Percentiles rank a stretch among this genome's conserved stretches.
phyloP scores from a whole-genome alignment of 371 early-diverging fungal genomes.

The Zopfochytrium polystomum region DNA sequence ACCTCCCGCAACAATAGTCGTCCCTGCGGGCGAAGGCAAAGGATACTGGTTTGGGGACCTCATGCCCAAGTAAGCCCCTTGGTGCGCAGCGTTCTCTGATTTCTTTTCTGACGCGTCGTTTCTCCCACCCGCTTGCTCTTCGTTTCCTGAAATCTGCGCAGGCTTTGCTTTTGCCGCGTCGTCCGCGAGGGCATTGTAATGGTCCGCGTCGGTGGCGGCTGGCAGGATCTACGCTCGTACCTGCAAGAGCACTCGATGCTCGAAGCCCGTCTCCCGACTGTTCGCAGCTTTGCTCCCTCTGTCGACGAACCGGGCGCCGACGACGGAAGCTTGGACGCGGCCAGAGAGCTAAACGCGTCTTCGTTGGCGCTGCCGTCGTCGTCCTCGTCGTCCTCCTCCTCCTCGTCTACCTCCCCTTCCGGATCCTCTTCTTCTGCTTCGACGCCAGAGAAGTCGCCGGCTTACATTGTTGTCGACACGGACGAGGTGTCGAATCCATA shows the following conservation, averaged over 20 bases:
- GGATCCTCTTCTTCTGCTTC: no score
- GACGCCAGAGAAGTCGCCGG: not conserved
- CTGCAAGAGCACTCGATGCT: constrained; percentile 25
- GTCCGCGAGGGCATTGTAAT: constrained; percentile 67
- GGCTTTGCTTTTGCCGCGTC: constrained; percentile 69
- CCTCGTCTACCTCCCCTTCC: no score
- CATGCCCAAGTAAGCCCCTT: constrained; percentile 44
- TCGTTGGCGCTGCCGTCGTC: no score
- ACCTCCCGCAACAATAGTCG: no score
- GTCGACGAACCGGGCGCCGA: not conserved
- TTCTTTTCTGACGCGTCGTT: no score
- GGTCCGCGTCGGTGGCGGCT: constrained; percentile 78
- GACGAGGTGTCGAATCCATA: not conserved
- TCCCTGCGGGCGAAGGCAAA: constrained; percentile 53
- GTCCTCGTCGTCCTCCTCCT: no score
- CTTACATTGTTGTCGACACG: not conserved
- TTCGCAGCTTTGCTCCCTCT: constrained; percentile 7
- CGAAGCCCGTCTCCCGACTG: constrained; percentile 29
- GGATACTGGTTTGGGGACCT: constrained; percentile 71
- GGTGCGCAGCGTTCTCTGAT: no score
- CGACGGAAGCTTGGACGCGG: not conserved
- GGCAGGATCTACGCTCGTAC: constrained; percentile 42
- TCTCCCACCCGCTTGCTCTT: no score
- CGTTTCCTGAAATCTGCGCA: no score
- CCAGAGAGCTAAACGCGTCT: not conserved